phyloP scores from a whole-genome alignment of 2,329 filamentous ascomycete genomes.

The Penicillium sp. region DNA sequence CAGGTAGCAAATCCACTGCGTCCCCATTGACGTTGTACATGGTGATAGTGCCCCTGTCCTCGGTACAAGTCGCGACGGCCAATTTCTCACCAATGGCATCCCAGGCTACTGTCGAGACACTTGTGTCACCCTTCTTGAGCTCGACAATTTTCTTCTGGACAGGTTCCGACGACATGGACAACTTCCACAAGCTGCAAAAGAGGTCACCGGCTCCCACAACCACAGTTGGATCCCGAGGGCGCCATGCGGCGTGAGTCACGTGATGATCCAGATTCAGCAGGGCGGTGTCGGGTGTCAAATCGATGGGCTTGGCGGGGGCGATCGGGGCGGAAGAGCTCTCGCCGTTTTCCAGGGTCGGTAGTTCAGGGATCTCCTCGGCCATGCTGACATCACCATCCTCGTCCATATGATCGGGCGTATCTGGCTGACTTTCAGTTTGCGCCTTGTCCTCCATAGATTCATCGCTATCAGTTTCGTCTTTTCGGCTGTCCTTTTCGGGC shows the following conservation, averaged over 20 bases:
- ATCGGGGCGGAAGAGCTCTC: constrained; percentile 49
- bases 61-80: constrained; percentile 47
- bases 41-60: constrained; percentile 43
- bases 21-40: constrained; percentile 46
- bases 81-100: constrained; percentile 44
- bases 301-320: constrained; percentile 47
- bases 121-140: constrained; percentile 30
- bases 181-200: constrained; percentile 47
- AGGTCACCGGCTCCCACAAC: constrained; percentile 44
- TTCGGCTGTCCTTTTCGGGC: constrained; percentile 34
- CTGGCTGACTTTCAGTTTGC: constrained; percentile 26
- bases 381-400: constrained; percentile 47
- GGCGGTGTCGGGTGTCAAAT: constrained; percentile 45
- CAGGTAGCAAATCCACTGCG: constrained; percentile 45
- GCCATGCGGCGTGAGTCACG: constrained; percentile 45
- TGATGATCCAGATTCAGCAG: constrained; percentile 41
- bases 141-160: constrained; percentile 38
- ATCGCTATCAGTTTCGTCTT: constrained; percentile 35
- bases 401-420: constrained; percentile 31
- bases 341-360: constrained; percentile 43
- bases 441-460: constrained; percentile 44
- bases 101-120: constrained; percentile 48
- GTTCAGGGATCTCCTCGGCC: constrained; percentile 30
- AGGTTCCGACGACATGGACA: constrained; percentile 30
- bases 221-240: constrained; percentile 43